A percentile compares a stretch with the other conserved stretches of the same genome.
phyloP scores from a whole-genome alignment of 1,139 yeast species.

The Zygoascus meyerae region DNA sequence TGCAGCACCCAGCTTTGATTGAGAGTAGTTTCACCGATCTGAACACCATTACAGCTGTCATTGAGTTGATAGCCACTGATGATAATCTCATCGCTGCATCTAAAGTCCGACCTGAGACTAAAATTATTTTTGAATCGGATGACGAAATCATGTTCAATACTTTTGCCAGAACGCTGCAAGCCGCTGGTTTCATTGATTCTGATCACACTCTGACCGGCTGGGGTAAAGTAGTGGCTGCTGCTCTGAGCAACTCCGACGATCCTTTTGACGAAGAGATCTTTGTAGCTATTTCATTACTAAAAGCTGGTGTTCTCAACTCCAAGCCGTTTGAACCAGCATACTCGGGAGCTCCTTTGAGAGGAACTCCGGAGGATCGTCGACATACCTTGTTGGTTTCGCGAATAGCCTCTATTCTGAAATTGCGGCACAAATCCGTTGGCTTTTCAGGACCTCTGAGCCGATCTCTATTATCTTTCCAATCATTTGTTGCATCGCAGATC shows the following conservation, averaged over 20 bases:
- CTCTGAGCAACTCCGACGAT: slow-evolving; percentile 17
- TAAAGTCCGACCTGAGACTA: slow-evolving; percentile 2
- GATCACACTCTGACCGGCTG: slow-evolving; percentile 44
- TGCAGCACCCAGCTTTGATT: slow-evolving; percentile 13
- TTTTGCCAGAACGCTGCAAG: slow-evolving; percentile 51
- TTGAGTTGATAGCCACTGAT: slow-evolving; percentile 7
- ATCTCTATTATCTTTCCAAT: slow-evolving; percentile 57
- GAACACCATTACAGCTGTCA: neutral
- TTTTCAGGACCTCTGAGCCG: slow-evolving; percentile 69
- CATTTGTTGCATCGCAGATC: slow-evolving; percentile 53
- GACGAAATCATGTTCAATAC: slow-evolving; percentile 57
- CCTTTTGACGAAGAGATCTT: slow-evolving; percentile 24
- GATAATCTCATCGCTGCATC: slow-evolving; percentile 9
- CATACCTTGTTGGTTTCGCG: slow-evolving; percentile 51
- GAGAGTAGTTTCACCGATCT: neutral
- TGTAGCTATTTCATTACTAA: slow-evolving; percentile 29
- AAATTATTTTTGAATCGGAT: slow-evolving; percentile 33
- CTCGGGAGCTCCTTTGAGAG: slow-evolving; percentile 34
- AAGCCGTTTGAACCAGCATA: slow-evolving; percentile 24
- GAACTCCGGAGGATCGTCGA: slow-evolving; percentile 30
- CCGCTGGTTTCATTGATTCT: slow-evolving; percentile 50
- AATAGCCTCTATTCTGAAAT: slow-evolving; percentile 50
- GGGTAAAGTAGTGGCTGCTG: slow-evolving; percentile 48
- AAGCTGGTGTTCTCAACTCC: slow-evolving; percentile 20
- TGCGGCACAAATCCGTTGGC: slow-evolving; percentile 52